Evolutionary conservation across 2,329 filamentous ascomycete genomes (phyloP).

Genomic region (Talaromyces verruculosus): DNA sequence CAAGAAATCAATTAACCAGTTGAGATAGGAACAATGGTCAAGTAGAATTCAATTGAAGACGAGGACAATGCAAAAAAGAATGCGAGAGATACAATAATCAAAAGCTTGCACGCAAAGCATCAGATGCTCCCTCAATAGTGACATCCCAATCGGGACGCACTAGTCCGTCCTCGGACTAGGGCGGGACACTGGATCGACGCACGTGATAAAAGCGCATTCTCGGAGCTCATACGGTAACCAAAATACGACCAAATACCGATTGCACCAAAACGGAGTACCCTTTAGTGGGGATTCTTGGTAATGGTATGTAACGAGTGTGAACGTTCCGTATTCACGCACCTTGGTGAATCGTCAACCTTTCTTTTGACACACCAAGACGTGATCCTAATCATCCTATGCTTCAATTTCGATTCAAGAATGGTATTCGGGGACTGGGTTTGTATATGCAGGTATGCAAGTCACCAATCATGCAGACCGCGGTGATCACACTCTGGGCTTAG

Average conservation of each 20-base stretch:
- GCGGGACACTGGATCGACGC: slow-evolving; percentile 1
- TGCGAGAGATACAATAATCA: background rate
- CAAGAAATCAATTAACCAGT: background rate
- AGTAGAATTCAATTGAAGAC: background rate
- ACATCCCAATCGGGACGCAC: background rate
- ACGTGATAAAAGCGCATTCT: background rate
- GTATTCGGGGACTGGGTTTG: background rate
- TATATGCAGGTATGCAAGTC: background rate
- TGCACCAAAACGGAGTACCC: too few relatives aligned
- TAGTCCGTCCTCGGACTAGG: background rate
- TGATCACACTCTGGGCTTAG: too few relatives aligned
- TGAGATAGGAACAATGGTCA: background rate
- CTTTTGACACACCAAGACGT: background rate
- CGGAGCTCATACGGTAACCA: too few relatives aligned
- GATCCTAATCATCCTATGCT: background rate
- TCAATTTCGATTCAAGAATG: background rate
- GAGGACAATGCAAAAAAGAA: background rate
- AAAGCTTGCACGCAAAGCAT: background rate
- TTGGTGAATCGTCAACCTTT: background rate
- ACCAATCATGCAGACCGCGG: background rate
- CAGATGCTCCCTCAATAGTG: slow-evolving; percentile 5
- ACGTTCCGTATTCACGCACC: too few relatives aligned
- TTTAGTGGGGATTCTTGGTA: too few relatives aligned
- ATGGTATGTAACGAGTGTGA: too few relatives aligned
- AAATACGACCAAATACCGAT: too few relatives aligned